A percentile compares a stretch with the other conserved stretches of the same genome.
phyloP scores from a whole-genome alignment of 2,329 filamentous ascomycete genomes.

The Pestalotiopsis sp. region DNA sequence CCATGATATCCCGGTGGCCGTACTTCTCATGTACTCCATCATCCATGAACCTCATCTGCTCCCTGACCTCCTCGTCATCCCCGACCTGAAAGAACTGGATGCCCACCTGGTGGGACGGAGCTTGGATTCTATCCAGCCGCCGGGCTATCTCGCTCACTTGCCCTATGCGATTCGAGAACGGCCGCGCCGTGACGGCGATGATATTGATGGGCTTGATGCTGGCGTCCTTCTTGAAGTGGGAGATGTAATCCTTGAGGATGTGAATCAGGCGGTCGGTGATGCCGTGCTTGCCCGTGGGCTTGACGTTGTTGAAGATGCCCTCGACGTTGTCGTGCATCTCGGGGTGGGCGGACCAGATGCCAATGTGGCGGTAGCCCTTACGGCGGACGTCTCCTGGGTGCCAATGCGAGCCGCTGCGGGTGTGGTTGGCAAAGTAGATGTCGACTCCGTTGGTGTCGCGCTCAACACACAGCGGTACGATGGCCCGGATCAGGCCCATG shows the following conservation, averaged over 20 bases:
- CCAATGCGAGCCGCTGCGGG: conserved; percentile 21
- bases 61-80: conserved; percentile 56
- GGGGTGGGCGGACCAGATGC: conserved; percentile 16
- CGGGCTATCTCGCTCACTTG: conserved; percentile 60
- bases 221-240: background rate
- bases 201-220: conserved; percentile 62
- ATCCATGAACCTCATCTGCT: conserved; percentile 63
- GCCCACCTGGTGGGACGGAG: conserved; percentile 69
- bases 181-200: conserved; percentile 74
- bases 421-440: conserved; percentile 71
- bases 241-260: conserved; percentile 18
- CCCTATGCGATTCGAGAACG: conserved; percentile 67
- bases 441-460: conserved; percentile 73
- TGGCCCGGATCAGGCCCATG: conserved; percentile 59
- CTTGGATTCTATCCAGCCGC: conserved; percentile 61
- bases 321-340: conserved; percentile 29
- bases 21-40: conserved; percentile 56
- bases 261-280: conserved; percentile 20
- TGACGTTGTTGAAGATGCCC: conserved; percentile 28
- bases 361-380: conserved; percentile 28
- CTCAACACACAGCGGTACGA: conserved; percentile 69
- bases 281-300: conserved; percentile 22
- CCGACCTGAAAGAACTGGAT: conserved; percentile 80
- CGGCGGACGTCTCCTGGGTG: conserved; percentile 1
- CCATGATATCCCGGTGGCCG: conserved; percentile 70